These are phyloP conservation scores for Plantago ovata DNA, from an alignment of 257 asterid genomes.

Conservation along the genomic window DNA sequence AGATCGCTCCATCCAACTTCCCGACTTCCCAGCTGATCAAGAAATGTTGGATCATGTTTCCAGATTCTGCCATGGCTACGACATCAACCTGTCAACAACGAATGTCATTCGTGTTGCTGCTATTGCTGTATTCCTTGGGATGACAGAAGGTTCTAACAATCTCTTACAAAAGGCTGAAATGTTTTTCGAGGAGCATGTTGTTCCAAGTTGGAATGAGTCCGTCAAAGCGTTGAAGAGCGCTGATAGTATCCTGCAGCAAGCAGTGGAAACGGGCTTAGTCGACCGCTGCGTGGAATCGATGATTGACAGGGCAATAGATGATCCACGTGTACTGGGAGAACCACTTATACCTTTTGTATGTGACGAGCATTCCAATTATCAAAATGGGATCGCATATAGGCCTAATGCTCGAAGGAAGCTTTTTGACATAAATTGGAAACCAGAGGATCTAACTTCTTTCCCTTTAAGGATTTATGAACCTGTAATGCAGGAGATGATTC, in stretches of 20 bases:
- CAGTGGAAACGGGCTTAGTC: conserved; percentile 44
- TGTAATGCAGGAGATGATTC: conserved; percentile 38
- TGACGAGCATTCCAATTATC: conserved; percentile 27
- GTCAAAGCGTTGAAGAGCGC: conserved; percentile 53
- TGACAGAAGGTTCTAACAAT: conserved; percentile 69
- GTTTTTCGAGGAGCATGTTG: conserved; percentile 37
- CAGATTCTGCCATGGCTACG: conserved; percentile 76
- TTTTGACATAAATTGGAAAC: conserved; percentile 44
- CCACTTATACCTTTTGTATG: conserved; percentile 24
- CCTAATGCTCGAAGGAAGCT: conserved; percentile 51
- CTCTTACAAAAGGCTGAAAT: conserved; percentile 36
- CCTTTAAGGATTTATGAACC: conserved; percentile 46
- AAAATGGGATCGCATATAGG: conserved; percentile 21
- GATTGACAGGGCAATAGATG: conserved; percentile 33
- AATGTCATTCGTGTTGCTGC: conserved; percentile 55
- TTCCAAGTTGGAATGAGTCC: conserved; percentile 64
- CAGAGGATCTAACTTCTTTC: conserved; percentile 51
- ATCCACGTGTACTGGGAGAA: conserved; percentile 69
- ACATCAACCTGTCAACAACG: conserved; percentile 42
- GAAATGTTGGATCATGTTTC: conserved; percentile 63
- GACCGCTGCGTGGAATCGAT: conserved; percentile 52
- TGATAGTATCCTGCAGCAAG: conserved; percentile 48
- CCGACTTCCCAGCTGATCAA: conserved; percentile 51
- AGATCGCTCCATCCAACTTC: conserved; percentile 43
- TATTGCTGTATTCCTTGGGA: conserved; percentile 65